These are phyloP conservation scores for Anthostomella pinea DNA, from an alignment of 2,329 filamentous ascomycete genomes.

Conservation along the genomic window DNA sequence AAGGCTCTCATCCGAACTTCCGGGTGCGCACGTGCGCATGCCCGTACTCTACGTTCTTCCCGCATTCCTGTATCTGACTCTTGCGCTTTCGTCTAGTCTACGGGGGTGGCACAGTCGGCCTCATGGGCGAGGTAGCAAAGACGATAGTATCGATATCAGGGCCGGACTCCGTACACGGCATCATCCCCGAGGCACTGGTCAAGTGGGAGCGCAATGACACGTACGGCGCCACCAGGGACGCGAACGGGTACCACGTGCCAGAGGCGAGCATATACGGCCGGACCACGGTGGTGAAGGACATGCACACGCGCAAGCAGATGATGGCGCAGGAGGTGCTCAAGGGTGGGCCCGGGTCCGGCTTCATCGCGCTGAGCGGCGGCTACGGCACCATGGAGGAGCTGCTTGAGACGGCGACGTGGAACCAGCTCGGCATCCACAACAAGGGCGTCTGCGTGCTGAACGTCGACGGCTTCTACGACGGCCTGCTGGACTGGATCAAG, in stretches of 20 bases:
- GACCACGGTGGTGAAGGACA: slow-evolving; percentile 87
- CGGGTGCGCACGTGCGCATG: too few species aligned
- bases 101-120: slow-evolving; percentile 87
- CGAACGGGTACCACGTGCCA: slow-evolving; percentile 56
- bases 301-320: slow-evolving; percentile 92
- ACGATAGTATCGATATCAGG: slow-evolving; percentile 82
- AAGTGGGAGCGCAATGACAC: slow-evolving; percentile 68
- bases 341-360: slow-evolving; percentile 79
- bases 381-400: slow-evolving; percentile 97
- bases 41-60: too few species aligned
- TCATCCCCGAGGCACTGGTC: slow-evolving; percentile 85
- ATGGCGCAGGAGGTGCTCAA: slow-evolving; percentile 87
- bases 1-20: too few species aligned
- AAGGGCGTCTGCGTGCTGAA: slow-evolving; percentile 80
- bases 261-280: slow-evolving; percentile 68
- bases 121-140: slow-evolving; percentile 92
- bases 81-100: slow-evolving; percentile 59
- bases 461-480: slow-evolving; percentile 88
- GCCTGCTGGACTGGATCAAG: slow-evolving; percentile 76
- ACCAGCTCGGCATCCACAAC: slow-evolving; percentile 89
- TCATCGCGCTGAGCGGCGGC: slow-evolving; percentile 79
- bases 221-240: slow-evolving; percentile 43
- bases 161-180: slow-evolving; percentile 80
- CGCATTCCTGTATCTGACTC: slow-evolving; percentile 13
- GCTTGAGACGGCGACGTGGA: slow-evolving; percentile 90